Evolutionary conservation across 352 stramenopile species (phyloP).

Genomic region (Blastocystis sp.): DNA sequence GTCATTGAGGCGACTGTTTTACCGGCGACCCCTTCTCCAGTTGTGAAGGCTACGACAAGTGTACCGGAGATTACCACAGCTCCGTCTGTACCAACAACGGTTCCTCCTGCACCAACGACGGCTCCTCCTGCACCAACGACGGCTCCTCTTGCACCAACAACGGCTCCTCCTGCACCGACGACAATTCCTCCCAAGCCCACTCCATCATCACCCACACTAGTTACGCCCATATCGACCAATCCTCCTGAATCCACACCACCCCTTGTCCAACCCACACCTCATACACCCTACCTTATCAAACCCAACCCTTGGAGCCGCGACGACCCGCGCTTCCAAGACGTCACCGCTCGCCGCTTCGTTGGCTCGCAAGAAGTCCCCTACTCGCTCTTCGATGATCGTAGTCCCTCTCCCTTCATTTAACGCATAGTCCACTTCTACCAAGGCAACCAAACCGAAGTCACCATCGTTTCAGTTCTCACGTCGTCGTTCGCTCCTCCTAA

Average conservation of each 20-base stretch:
- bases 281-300: too few species aligned
- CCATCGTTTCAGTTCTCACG: constrained; percentile 15
- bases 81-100: not conserved
- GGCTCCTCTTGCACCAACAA: not conserved
- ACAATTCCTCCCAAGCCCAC: not conserved
- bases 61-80: too few species aligned
- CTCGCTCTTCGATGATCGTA: constrained; percentile 24
- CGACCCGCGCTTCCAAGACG: not conserved
- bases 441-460: constrained; percentile 11
- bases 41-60: not conserved
- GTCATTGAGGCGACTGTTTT: not conserved
- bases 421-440: not conserved
- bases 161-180: not conserved
- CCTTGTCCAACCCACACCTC: too few species aligned
- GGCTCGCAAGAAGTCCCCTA: not conserved
- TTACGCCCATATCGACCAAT: not conserved
- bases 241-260: not conserved
- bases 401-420: not conserved
- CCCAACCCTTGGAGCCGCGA: not conserved
- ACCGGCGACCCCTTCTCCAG: not conserved
- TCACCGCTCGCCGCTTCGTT: not conserved
- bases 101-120: not conserved
- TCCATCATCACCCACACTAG: not conserved
- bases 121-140: not conserved
- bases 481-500: not conserved